Base-by-base conservation (phyloP, 1,284 basidiomycete species). In the Tausonia pullulans region DNA sequence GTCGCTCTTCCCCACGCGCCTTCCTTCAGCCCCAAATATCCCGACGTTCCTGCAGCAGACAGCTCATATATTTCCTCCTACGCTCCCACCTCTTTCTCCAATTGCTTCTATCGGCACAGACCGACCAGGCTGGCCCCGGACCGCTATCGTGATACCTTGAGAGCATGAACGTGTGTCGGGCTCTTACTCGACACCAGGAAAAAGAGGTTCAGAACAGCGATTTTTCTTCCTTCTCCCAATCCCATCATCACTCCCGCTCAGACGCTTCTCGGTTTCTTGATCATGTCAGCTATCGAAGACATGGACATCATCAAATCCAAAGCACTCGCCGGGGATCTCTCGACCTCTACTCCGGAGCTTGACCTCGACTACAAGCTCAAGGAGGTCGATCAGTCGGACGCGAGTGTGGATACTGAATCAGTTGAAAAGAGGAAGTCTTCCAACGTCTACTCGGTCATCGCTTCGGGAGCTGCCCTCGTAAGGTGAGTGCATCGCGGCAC, bases 291-390 rank as follows among this genome's bases (percentile, higher is more conserved):
- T 39, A 43, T 10, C 59, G n/a, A 60, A 14, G 50, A 60, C 6
- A 1, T 60, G 7, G 48, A 60, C 59, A 48, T 49, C 8, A 60
- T n/a, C n/a, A n/a, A 60, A 39, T 43, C 51, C 59, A 60, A 51
- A 48, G 45, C 5, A 5, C 46, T 49, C 14, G 16, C 48, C n/a
- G 56, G 46, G 9, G 14, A 27, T 4, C 14, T 16, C 3, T 44
- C 56, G 10, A 6, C 56, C 44, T n/a, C 56, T 13, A 13, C 59
- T 39, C 48, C 59, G 3, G n/a, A n/a, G n/a, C 48, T 60, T 48
- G 59, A 50, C 46, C 59, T 50, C 27, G 59, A 60, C 39, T 52
- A 50, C 59, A 52, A 60, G 48, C 59, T 60, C 59, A 60, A 50
- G 46, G 59, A 60, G 9, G 59, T 52, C 14, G 59, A 60, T 14